Base-by-base conservation (phyloP, 106 monocot species). In the Triglochin maritima region DNA sequence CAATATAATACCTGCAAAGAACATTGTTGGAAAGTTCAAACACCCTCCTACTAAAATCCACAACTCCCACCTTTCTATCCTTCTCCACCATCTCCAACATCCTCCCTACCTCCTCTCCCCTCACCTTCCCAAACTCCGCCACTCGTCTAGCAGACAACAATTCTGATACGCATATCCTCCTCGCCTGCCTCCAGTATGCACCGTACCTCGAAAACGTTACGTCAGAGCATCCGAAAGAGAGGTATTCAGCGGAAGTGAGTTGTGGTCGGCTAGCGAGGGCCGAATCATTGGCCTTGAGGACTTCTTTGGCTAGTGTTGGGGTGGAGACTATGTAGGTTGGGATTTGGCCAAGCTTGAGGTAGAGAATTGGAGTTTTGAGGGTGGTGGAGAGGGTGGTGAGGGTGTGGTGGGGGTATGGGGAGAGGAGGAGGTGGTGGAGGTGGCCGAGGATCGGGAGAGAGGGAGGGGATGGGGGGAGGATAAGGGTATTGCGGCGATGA, bases 221-320 rank as follows among this genome's bases (percentile, higher is more conserved):
- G 60, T 80, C 80, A 66, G 70, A 71, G 59, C 70, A 74, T 16
- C 66, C 65, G 70, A 70, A 75, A 9, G 80, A 75, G 53, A 80
- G 69, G 75, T 59, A 59, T 58, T 71, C 75, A 15, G 66, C 74
- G 6, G 70, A 59, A 5, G 71, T 58, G 29, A 75, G 74, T 5
- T 7, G 17, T 12, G 74, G 75, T 2, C 75, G 75, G 65, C 50
- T 74, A 47, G 70, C 63, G 10, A 80, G 60, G 47, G 58, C 52
- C 9, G 57, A 42, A 65, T 80, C 80, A 59, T 75, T 64, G 59
- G 65, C 56, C 52, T 48, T 70, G 47, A 80, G 80, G 44, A 71
- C 70, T 47, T 65, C 75, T 4, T 60, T 11, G n/a, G 80, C 80
- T 43, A 75, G 66, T n/a, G n/a, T n/a, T 7, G 80, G 63, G 8